Evolutionary conservation across 2,329 filamentous ascomycete genomes (phyloP).

Genomic region (Tricladium varicosporioides): DNA sequence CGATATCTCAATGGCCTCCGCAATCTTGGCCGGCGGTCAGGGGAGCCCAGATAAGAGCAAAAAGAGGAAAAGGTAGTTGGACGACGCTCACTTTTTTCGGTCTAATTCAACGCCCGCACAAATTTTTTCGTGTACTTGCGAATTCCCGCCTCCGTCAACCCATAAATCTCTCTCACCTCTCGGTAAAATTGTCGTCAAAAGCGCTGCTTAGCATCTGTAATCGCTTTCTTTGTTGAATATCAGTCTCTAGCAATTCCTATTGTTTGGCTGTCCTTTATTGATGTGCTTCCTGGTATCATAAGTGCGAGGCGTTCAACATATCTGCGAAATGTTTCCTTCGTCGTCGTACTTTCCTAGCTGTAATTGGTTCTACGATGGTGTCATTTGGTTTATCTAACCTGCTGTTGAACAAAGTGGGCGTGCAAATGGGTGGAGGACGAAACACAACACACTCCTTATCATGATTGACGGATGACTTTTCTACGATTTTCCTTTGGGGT

Average conservation of each 20-base stretch:
- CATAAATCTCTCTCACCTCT: slow-evolving; percentile 22
- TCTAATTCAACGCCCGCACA: slow-evolving; percentile 1
- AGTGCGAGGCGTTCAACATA: slow-evolving; percentile 8
- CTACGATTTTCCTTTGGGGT: slow-evolving; percentile 27
- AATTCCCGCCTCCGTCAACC: slow-evolving; percentile 9
- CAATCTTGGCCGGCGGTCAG: slow-evolving; percentile 31
- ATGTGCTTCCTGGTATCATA: neutral
- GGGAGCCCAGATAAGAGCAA: slow-evolving; percentile 57
- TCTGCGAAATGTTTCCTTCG: neutral
- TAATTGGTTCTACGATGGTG: slow-evolving; percentile 11
- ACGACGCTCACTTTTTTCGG: slow-evolving; percentile 9
- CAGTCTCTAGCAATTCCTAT: slow-evolving; percentile 2
- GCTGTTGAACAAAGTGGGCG: slow-evolving; percentile 8
- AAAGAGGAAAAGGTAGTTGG: slow-evolving; percentile 62
- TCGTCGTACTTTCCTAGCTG: slow-evolving; percentile 5
- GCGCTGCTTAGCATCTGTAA: slow-evolving; percentile 5
- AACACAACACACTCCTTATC: slow-evolving; percentile 24
- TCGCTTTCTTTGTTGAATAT: neutral
- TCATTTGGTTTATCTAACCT: slow-evolving; percentile 6
- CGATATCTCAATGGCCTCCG: slow-evolving; percentile 31
- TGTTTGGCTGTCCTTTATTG: slow-evolving; percentile 2
- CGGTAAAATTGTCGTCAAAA: slow-evolving; percentile 20
- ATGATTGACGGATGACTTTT: slow-evolving; percentile 30
- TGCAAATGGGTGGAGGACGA: slow-evolving; percentile 8
- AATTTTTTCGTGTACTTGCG: slow-evolving; percentile 20